Base-by-base conservation (phyloP, 1,139 yeast genomes). In the Yamadazyma blattariae region DNA sequence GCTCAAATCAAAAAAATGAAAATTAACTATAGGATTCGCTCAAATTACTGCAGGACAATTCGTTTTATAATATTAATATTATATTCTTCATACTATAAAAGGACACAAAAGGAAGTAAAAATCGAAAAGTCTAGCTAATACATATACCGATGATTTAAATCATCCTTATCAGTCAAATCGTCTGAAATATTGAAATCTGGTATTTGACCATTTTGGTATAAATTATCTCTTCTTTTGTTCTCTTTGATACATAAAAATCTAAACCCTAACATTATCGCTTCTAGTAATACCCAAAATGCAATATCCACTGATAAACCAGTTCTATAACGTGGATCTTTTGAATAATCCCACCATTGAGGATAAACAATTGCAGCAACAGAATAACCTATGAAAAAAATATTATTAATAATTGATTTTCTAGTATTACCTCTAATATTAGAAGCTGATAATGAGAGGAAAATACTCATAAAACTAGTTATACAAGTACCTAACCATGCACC, bases 351-450 rank as follows among this genome's bases (percentile, higher is more conserved):
- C 45, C 43, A 41, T 36, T 44, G 47, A 3, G 47, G 47, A 20
- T 39, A 40, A 7, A 41, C 39, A 19, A 44, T 38, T 2, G 40
- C 42, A 16, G 44, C 47, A 12, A 44, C 35, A 14, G 38, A 33
- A 27, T 44, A 44, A 7, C 45, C 46, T 9, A 38, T 4, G 31
- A 51, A 53, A 32, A 51, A 41, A 6, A 50, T 35, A 36, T 43
- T 42, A 29, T 44, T 49, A 23, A 47, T 47, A 22, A 49, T 34
- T 12, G 52, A 33, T 33, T 50, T 50, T 39, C 47, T 52, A 4
- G 58, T 53, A n/a, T 50, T 44, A 18, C 58, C 57, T 31, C 44
- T 41, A 13, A 49, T 43, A 33, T 52, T 53, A 4, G 57, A 51
- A 9, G 43, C 45, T 26, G 36, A 38, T 25, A 38, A 36, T n/a